These are phyloP conservation scores for Tetradesmus lagerheimii DNA, from an alignment of 139 green algal species.

Conservation along the genomic window DNA sequence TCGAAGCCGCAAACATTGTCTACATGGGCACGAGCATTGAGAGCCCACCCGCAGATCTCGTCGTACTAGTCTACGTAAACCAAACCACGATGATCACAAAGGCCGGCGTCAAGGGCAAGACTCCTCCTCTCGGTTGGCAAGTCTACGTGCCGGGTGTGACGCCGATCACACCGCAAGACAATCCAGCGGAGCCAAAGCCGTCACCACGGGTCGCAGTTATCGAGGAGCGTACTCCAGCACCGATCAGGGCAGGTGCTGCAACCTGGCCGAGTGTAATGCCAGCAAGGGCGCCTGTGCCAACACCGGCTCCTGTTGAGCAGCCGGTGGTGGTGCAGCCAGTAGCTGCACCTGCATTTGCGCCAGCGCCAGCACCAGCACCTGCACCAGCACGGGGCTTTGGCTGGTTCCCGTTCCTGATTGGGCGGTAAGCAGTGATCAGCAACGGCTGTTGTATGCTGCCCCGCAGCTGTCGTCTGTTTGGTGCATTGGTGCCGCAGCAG, in stretches of 20 bases:
- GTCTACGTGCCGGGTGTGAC: background rate
- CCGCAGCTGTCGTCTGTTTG: no score
- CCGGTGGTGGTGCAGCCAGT: background rate
- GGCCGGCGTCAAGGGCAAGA: background rate
- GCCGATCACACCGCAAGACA: background rate
- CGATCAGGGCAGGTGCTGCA: background rate
- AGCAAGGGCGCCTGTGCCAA: background rate
- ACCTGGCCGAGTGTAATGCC: background rate
- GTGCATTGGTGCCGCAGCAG: no score
- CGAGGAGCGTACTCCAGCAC: background rate
- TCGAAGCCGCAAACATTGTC: conserved; percentile 22
- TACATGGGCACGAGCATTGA: background rate
- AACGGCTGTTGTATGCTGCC: no score
- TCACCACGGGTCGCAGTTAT: background rate
- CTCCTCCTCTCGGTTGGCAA: background rate
- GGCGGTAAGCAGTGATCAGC: background rate
- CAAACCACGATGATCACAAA: background rate
- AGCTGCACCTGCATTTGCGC: no score
- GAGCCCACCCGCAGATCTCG: background rate
- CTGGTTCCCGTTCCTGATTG: background rate
- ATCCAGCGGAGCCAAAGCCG: background rate
- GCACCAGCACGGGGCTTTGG: background rate
- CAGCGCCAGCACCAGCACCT: background rate
- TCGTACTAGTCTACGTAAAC: background rate
- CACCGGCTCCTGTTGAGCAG: background rate